These are phyloP conservation scores for Alternaria arbusti DNA, from an alignment of 2,329 filamentous ascomycete species.

Conservation along the genomic window DNA sequence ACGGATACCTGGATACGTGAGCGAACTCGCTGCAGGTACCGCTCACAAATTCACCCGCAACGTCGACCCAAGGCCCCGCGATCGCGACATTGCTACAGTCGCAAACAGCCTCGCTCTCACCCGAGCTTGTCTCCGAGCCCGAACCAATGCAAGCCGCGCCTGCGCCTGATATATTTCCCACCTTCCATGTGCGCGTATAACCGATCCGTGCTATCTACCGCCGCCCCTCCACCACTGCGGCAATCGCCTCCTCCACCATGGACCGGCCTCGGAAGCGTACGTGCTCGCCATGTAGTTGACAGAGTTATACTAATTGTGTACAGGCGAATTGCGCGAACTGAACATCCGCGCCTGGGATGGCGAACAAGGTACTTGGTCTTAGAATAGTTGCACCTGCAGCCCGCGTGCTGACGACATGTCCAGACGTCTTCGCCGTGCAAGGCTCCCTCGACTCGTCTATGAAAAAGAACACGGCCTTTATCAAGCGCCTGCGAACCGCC, in stretches of 20 bases:
- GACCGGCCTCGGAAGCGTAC: slow-evolving; percentile 59
- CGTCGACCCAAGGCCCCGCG: slow-evolving; percentile 8
- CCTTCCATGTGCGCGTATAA: slow-evolving; percentile 47
- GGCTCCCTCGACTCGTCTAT: slow-evolving; percentile 88
- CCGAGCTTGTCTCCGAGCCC: slow-evolving; percentile 29
- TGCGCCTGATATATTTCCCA: slow-evolving; percentile 40
- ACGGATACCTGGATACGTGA: slow-evolving; percentile 21
- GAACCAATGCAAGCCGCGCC: slow-evolving; percentile 44
- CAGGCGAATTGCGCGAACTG: slow-evolving; percentile 88
- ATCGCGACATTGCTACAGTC: slow-evolving; percentile 19
- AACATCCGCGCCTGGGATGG: slow-evolving; percentile 90
- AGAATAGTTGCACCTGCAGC: slow-evolving; percentile 9
- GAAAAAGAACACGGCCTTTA: slow-evolving; percentile 98
- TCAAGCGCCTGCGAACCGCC: slow-evolving; percentile 91
- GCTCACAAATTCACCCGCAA: slow-evolving; percentile 21
- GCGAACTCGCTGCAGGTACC: slow-evolving; percentile 32
- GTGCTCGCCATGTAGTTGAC: background rate
- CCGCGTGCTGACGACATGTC: slow-evolving; percentile 24
- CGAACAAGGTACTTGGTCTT: slow-evolving; percentile 71
- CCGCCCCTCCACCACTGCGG: slow-evolving; percentile 45
- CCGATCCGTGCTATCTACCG: slow-evolving; percentile 37
- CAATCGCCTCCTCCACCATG: slow-evolving; percentile 48
- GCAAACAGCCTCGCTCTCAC: slow-evolving; percentile 24
- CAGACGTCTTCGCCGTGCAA: slow-evolving; percentile 80
- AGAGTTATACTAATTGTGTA: slow-evolving; percentile 25